Conservation (phyloP, 1,284 basidiomycete genomes). For the Pseudozyma hubeiensis region DNA sequence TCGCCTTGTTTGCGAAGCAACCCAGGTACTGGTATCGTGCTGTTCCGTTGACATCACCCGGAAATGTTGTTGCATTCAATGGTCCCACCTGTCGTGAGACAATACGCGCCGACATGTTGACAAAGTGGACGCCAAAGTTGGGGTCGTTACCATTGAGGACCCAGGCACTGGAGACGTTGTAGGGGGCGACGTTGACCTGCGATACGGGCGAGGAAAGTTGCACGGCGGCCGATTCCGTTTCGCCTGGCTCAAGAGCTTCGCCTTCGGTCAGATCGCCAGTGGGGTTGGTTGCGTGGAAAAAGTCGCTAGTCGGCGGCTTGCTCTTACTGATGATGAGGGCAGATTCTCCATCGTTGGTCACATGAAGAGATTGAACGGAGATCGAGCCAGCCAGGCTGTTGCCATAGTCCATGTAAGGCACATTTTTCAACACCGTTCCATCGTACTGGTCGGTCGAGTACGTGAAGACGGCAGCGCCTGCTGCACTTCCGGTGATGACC, state of each 20-base stretch:
- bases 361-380: constrained; percentile 3
- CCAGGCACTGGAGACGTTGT: constrained; percentile 17
- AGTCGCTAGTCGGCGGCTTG: constrained; percentile 11
- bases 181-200: constrained; percentile 6
- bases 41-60: constrained; percentile 12
- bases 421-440: constrained; percentile 3
- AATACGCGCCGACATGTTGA: no score
- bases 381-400: constrained; percentile 6
- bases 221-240: constrained; percentile 8
- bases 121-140: no score
- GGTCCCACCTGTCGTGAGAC: constrained; percentile 17
- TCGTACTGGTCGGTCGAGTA: constrained; percentile 17
- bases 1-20: constrained; percentile 12
- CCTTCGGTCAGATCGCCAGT: constrained; percentile 22
- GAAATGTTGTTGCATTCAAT: background rate
- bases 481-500: constrained; percentile 15
- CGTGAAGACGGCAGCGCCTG: constrained; percentile 2
- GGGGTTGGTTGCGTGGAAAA: constrained; percentile 14
- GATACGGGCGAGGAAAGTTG: constrained; percentile 1
- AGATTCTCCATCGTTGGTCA: constrained; percentile 19
- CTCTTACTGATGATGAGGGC: constrained; percentile 27
- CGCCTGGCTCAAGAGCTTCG: constrained; percentile 4
- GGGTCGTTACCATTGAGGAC: no score
- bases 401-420: constrained; percentile 25
- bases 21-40: constrained; percentile 20